Percentiles rank a stretch among this genome's conserved stretches.
phyloP scores from a whole-genome alignment of 2,329 filamentous ascomycete genomes.

The Metarhizium anisopliae region DNA sequence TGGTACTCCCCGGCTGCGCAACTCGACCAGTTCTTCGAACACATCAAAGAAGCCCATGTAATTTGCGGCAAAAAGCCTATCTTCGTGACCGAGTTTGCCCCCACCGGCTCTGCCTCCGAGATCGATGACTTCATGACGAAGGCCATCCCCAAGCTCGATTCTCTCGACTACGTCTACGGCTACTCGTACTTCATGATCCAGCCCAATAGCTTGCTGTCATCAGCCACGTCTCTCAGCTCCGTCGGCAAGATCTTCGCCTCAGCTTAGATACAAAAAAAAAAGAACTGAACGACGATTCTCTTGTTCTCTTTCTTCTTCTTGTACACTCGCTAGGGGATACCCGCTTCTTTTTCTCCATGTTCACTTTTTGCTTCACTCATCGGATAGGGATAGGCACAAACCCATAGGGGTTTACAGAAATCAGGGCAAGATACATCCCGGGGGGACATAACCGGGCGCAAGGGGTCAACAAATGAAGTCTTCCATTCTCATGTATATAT shows the following conservation, averaged over 20 bases:
- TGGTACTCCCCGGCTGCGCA: constrained; percentile 49
- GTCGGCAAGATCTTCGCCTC: constrained; percentile 43
- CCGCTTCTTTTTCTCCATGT: neutral
- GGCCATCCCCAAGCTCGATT: constrained; percentile 40
- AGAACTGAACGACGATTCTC: neutral
- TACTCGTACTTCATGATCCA: constrained; percentile 50
- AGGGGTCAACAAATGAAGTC: neutral
- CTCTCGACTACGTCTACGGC: constrained; percentile 39
- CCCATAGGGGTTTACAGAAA: neutral
- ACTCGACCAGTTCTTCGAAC: constrained; percentile 41
- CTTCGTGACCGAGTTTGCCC: constrained; percentile 59
- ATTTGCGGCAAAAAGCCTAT: constrained; percentile 41
- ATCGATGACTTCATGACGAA: constrained; percentile 38
- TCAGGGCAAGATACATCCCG: neutral
- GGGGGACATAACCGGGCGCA: neutral
- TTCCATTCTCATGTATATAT: constrained; percentile 22
- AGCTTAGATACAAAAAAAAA: constrained; percentile 12
- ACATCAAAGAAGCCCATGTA: constrained; percentile 38
- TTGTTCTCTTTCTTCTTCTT: constrained; percentile 21
- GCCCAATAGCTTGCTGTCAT: constrained; percentile 32
- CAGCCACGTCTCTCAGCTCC: constrained; percentile 29
- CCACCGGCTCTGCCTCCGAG: constrained; percentile 33
- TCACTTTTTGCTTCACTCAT: constrained; percentile 1
- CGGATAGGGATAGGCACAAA: neutral
- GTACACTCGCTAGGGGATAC: constrained; percentile 29